These are phyloP conservation scores for Heteromeles arbutifolia DNA, from an alignment of 306 rosid genomes.

Conservation along the genomic window DNA sequence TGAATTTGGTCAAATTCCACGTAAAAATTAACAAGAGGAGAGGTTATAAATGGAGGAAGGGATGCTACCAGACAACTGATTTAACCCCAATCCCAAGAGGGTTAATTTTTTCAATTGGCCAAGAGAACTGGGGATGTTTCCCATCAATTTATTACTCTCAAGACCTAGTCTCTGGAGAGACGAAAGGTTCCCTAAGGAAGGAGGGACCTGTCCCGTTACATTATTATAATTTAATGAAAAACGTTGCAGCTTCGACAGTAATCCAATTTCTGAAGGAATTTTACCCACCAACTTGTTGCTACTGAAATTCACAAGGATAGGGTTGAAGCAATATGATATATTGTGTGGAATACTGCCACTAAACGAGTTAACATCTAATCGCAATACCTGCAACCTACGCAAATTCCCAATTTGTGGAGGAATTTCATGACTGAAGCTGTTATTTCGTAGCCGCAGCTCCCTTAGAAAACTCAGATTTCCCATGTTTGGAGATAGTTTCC, in stretches of 20 bases:
- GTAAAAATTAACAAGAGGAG: background rate
- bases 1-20: no score
- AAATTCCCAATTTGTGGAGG: background rate
- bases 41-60: background rate
- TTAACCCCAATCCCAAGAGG: fast-evolving
- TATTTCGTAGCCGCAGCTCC: background rate
- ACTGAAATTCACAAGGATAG: fast-evolving
- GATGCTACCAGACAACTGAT: background rate
- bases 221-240: fast-evolving
- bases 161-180: background rate
- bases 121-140: background rate
- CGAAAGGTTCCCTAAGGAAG: background rate
- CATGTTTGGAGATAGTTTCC: background rate
- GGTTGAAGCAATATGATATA: background rate
- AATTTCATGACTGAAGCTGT: background rate
- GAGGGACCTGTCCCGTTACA: background rate
- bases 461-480: background rate
- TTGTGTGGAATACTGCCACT: background rate
- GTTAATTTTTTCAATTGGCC: background rate
- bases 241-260: fast-evolving
- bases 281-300: fast-evolving
- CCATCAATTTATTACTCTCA: fast-evolving
- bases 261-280: background rate
- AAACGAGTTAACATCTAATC: background rate
- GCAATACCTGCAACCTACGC: background rate